Base-by-base conservation (phyloP, 2,329 filamentous ascomycete species). In the Fonsecaea erecta region DNA sequence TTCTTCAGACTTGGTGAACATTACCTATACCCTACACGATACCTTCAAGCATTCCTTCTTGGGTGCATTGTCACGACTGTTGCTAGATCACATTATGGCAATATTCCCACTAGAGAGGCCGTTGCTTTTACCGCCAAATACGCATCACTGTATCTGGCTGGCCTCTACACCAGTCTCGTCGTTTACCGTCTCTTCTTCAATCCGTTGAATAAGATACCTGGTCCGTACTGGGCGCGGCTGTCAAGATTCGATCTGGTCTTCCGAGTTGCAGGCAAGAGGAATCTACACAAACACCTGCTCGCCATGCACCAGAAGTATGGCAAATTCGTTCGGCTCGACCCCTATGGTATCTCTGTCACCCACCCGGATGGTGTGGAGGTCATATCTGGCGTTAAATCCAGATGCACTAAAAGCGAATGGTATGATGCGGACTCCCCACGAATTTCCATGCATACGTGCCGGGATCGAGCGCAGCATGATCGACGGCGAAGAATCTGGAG, bases 371-470 rank as follows among this genome's bases (percentile, higher is more conserved):
- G 71, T 64, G 69, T 79, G 66, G 63, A 78, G 69, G 61, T 69
- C 58, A 75, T 81, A 12, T 79, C 79, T 54, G 78, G 77, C 0
- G 57, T 71, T 4, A 71, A 75, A 28, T 74, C 79, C 1, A 74
- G 74, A 66, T 81, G 78, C 35, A 70, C 64, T 18, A 83, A 83
- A 65, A 71, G 70, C 1, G 68, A 74, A 0, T 83, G 76, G 75
- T 83, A 84, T 67, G 75, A 77, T 26, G 57, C 62, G 30, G 74
- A 71, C 12, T 54, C 54, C n/a, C 78, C 76, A 21, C 70, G 74
- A 12, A 65, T 69, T 0, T 78, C 78, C 0, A 69, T 84, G 63
- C 77, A 81, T 48, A 76, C 75, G 14, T 74, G 71, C 3, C 75
- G 81, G 3, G 74, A 79, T 52, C 73, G 72, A 51, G 62, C 64